Evolutionary conservation across 331 rosid genomes (phyloP), one percentile per base, ranked within the genome.

Genomic region (Quercus tomentella): DNA sequence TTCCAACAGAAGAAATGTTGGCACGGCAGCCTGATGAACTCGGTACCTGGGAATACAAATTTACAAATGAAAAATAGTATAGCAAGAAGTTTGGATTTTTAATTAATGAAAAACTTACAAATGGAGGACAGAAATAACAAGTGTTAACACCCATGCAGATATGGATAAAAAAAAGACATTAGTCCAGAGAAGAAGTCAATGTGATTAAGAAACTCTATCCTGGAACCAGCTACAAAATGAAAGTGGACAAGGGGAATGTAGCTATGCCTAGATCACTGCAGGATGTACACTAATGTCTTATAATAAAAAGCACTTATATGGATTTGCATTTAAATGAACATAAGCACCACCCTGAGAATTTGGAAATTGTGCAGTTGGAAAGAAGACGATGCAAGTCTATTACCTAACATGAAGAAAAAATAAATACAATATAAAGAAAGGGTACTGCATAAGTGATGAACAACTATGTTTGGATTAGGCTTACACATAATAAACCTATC

Each of bases 1-100:
- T 89, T 91, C 82, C 79, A 87, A 84, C 98, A 94, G 77, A 91
- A 94, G 81, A 88, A 92, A 84, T 94, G 98, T 82, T 85, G 86
- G 76, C 98, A 94, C 49, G 95, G 92, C 51, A 94, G 82, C 82
- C 75, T 86, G 67, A 87, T 76, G 77, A 94, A 92, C 75, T 88
- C 93, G 6, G 85, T 73, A 69, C 98, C 98, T 94, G 76, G 35
- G 56, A 49, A 49, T 49, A 49, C 54, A 72, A 75, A 51, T 61
- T 16, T 71, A 74, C 20, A 67, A 66, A 51, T 45, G 43, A 73
- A 71, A 51, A 62, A 69, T 49, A 28, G 58, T 68, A 72, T 45
- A 70, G 52, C 78, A 68, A 73, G 33, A 57, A 62, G 52, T 49
- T 12, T 43, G 20, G 25, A 51, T 69, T 71, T 78, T 69, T 11